A percentile compares a stretch with the other conserved stretches of the same genome.
Evolutionary conservation across 169 alveolate species (phyloP).

Genomic region (Cryptosporidium tyzzeri): DNA sequence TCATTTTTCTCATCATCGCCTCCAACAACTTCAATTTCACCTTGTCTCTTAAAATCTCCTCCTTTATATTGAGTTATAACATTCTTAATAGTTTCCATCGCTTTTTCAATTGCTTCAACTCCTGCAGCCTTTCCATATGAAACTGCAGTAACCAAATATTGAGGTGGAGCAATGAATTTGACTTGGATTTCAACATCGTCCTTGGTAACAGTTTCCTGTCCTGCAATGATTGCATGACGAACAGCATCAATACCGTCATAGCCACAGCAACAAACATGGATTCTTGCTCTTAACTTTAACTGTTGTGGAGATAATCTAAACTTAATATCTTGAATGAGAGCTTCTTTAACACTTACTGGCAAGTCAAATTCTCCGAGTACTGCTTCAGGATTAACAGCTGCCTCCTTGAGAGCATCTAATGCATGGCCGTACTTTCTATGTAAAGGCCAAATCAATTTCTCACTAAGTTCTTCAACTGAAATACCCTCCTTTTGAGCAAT

Average conservation of each 20-base stretch:
- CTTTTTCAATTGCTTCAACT: conserved; percentile 83
- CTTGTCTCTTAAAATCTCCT: conserved; percentile 91
- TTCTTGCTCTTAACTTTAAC: conserved; percentile 91
- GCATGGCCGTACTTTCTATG: conserved; percentile 95
- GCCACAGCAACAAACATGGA: conserved; percentile 95
- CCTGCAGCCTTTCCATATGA: conserved; percentile 92
- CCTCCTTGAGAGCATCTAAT: conserved; percentile 94
- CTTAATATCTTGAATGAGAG: conserved; percentile 88
- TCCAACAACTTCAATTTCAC: conserved; percentile 90
- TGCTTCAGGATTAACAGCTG: conserved; percentile 91
- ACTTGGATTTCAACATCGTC: conserved; percentile 83
- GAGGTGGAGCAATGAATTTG: conserved; percentile 93
- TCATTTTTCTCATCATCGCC: conserved; percentile 90
- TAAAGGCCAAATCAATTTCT: conserved; percentile 95
- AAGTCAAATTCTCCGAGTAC: conserved; percentile 90
- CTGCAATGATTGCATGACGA: conserved; percentile 90
- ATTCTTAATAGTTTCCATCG: conserved; percentile 87
- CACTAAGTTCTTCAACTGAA: conserved; percentile 92
- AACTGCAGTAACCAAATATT: conserved; percentile 89
- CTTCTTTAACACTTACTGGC: conserved; percentile 86
- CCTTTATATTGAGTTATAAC: conserved; percentile 86
- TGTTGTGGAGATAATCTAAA: conserved; percentile 92
- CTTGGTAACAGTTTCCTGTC: conserved; percentile 77
- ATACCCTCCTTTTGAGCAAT: conserved; percentile 90
- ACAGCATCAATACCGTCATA: conserved; percentile 98